Evolutionary conservation across 192 early-diverging fungal species (phyloP).

Genomic region (Radiomyces spectabilis): DNA sequence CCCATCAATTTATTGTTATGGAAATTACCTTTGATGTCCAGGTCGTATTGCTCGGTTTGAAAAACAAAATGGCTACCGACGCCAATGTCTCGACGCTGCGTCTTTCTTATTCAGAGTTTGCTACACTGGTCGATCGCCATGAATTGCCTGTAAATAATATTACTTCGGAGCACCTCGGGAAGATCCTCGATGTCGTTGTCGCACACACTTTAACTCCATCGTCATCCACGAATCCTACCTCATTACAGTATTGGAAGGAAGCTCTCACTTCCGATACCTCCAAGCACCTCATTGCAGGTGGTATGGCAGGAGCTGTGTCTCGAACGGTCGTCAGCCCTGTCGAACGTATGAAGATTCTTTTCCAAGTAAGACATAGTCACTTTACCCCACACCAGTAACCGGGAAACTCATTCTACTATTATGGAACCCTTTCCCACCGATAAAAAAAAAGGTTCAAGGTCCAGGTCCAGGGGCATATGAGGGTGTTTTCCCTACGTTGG

Average conservation of each 20-base stretch:
- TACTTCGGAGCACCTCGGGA: conserved; percentile 8
- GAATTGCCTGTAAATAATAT: conserved; percentile 5
- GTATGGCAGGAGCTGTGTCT: conserved; percentile 69
- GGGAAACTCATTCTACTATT: no score
- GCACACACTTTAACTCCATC: conserved; percentile 2
- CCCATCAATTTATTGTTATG: no score
- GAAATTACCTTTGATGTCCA: background rate
- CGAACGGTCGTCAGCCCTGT: conserved; percentile 75
- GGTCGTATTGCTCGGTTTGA: background rate
- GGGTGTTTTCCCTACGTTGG: conserved; percentile 63
- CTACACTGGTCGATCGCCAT: conserved; percentile 1
- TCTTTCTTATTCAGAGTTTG: conserved; percentile 11
- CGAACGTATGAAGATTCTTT: conserved; percentile 81
- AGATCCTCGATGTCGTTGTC: conserved; percentile 11
- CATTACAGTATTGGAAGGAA: conserved; percentile 12
- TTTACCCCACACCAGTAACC: no score
- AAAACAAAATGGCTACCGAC: conserved; percentile 2
- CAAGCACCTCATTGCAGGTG: conserved; percentile 72
- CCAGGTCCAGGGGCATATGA: conserved; percentile 54
- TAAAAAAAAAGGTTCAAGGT: conserved; percentile 49
- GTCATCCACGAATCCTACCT: background rate
- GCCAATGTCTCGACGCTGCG: background rate
- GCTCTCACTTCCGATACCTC: conserved; percentile 46
- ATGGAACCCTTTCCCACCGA: no score
- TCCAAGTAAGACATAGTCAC: conserved; percentile 53